Base-by-base conservation (phyloP, 805 yeast genomes). In the Brettanomyces custersianus region DNA sequence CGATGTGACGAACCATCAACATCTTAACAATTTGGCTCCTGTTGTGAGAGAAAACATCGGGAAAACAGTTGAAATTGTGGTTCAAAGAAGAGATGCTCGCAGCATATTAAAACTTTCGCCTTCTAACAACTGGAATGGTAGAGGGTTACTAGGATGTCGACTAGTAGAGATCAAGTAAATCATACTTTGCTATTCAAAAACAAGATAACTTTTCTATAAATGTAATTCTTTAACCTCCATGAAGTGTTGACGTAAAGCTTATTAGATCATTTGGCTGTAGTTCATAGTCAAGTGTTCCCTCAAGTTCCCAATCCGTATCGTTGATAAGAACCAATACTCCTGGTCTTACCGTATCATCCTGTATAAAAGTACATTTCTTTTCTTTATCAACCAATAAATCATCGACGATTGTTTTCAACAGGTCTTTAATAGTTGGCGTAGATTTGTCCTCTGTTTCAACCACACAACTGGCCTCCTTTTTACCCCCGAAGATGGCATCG, bases 271-370 rank as follows among this genome's bases (percentile, higher is more conserved):
- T 79, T 33, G 70, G 60, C 55, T 84, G 81, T 12, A 92, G 55
- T n/a, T 66, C 74, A 50, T 87, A 87, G 8, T 74, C 80, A 47
- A 84, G 87, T 57, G 80, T 87, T 9, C 86, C 97, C 55, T 87
- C 94, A 11, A 90, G 60, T 51, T 90, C 98, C 97, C 97, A 90
- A 60, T 90, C 98, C 0, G 94, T 77, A 54, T 90, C 97, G 52
- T 90, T 90, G 42, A 90, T 81, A 38, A 90, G 67, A 8, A 92
- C 95, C 41, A 90, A 63, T 32, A 90, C 85, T 2, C 98, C 98
- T 0, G 97, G 95, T 34, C 97, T 74, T 11, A 86, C 77, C 2
- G 79, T 72, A 9, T 66, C 94, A 46, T 84, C 88, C 48, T 84
- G 92, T 5, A 88, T 66, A 50, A 90, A 87, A 10, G 87, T 80